Evolutionary conservation across 257 asterid genomes (phyloP).

Genomic region (Nicotiana paniculata): DNA sequence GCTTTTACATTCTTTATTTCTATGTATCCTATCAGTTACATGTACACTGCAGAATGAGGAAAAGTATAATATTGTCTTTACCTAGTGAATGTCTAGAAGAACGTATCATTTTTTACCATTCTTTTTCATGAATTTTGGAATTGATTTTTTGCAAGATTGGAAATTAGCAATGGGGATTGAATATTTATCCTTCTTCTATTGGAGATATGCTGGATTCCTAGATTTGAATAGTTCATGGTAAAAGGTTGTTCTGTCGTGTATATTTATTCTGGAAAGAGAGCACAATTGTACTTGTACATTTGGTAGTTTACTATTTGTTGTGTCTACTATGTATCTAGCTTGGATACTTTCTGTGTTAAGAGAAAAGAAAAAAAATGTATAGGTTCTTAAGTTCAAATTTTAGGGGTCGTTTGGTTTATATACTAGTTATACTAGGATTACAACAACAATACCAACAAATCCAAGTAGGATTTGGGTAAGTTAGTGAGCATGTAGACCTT

Average conservation of each 20-base stretch:
- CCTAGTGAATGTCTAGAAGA: background rate
- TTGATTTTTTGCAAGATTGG: background rate
- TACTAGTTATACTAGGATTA: background rate
- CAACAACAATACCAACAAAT: too few relatives aligned
- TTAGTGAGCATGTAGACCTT: too few relatives aligned
- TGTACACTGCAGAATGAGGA: background rate
- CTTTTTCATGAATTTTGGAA: background rate
- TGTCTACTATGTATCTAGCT: background rate
- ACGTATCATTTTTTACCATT: background rate
- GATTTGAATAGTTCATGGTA: background rate
- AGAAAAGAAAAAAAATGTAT: background rate
- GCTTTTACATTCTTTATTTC: conserved; percentile 4
- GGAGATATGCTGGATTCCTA: background rate
- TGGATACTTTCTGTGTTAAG: background rate
- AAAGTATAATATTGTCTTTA: background rate
- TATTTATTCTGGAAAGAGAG: background rate
- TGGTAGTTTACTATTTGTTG: background rate
- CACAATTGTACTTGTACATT: background rate
- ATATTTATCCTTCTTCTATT: background rate
- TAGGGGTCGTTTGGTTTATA: background rate
- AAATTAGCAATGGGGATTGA: background rate
- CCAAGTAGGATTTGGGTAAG: too few relatives aligned
- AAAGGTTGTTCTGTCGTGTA: background rate
- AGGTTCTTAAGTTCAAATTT: too few relatives aligned
- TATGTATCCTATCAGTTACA: background rate